A percentile compares a stretch with the other conserved stretches of the same genome.
Conservation (phyloP, 2,329 filamentous ascomycete species). For the Monilinia laxa region DNA sequence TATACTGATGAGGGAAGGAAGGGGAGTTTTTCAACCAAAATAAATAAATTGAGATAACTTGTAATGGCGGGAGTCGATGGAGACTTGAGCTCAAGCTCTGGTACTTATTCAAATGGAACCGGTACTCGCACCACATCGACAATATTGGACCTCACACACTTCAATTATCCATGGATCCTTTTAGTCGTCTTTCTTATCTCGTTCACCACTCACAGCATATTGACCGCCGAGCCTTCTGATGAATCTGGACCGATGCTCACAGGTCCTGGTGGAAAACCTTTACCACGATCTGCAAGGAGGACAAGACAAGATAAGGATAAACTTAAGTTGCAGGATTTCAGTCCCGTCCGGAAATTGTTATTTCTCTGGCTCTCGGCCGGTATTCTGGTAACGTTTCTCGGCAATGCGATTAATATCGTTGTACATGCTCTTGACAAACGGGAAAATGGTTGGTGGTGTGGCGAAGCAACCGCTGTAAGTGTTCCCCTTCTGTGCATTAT, state of each 20-base stretch:
- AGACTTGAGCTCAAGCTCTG: constrained; percentile 32
- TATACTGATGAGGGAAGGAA: constrained; percentile 39
- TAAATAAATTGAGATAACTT: constrained; percentile 28
- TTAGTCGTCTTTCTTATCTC: constrained; percentile 62
- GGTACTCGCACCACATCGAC: constrained; percentile 21
- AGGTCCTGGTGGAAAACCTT: constrained; percentile 85
- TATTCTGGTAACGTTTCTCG: constrained; percentile 73
- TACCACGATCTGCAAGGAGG: constrained; percentile 53
- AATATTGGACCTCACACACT: constrained; percentile 39
- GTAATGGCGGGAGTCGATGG: constrained; percentile 38
- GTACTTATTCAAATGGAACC: constrained; percentile 27
- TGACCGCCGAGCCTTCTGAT: constrained; percentile 46
- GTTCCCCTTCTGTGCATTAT: neutral
- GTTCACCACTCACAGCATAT: constrained; percentile 61
- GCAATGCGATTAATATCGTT: constrained; percentile 71
- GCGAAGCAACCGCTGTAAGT: constrained; percentile 72
- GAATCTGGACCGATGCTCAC: constrained; percentile 48
- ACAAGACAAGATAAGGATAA: constrained; percentile 47
- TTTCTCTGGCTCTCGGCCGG: constrained; percentile 74
- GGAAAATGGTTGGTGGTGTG: constrained; percentile 76
- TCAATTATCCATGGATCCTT: constrained; percentile 61
- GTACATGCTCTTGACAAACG: constrained; percentile 68
- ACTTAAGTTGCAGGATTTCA: constrained; percentile 54
- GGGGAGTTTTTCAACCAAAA: constrained; percentile 24
- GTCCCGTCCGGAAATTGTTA: constrained; percentile 63